Base-by-base conservation (phyloP, 208 protist genomes). In the Tritrichomonas musculus region DNA sequence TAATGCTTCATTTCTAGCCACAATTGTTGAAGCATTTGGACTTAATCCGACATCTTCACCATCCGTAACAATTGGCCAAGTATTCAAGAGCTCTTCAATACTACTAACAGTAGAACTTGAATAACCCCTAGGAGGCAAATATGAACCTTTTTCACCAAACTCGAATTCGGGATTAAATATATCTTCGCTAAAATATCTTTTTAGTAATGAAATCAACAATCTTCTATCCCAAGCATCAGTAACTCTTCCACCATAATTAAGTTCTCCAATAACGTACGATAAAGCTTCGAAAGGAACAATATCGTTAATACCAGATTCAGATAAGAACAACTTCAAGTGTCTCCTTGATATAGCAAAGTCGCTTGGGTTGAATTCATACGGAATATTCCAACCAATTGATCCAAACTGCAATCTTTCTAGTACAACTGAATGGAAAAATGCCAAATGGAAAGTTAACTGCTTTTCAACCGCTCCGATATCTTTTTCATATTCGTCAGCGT, bases 191-290 rank as follows among this genome's bases (percentile, higher is more conserved):
- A 88, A 88, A 47, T 57, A 88, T 53, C 77, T 25, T 77, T 93
- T 94, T 80, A 99, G 95, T 95, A 99, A 99, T 22, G 98, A 97
- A 95, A 97, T 97, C 94, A 98, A 98, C 36, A 99, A 96, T 50
- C 98, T 96, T 93, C 98, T 97, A 96, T 99, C 98, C 97, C 96
- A 98, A 94, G 99, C 97, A 95, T 99, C 98, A 39, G 98, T 98
- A 94, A 99, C 98, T 97, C 99, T 98, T 30, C 98, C 98, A 53
- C 98, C 98, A 96, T 99, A 99, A 97, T 99, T 98, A 94, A 99
- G 99, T 94, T 99, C 98, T 93, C 98, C 98, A 96, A 99, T 99
- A 39, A 99, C 98, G 96, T 99, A 99, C 41, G 97, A 95, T 93
- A 99, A 94, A 96, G 99, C 98, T 92, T 99, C 98, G 98, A 98